Evolutionary conservation across 805 yeast species (phyloP).

Genomic region (Teunomyces panamensis): DNA sequence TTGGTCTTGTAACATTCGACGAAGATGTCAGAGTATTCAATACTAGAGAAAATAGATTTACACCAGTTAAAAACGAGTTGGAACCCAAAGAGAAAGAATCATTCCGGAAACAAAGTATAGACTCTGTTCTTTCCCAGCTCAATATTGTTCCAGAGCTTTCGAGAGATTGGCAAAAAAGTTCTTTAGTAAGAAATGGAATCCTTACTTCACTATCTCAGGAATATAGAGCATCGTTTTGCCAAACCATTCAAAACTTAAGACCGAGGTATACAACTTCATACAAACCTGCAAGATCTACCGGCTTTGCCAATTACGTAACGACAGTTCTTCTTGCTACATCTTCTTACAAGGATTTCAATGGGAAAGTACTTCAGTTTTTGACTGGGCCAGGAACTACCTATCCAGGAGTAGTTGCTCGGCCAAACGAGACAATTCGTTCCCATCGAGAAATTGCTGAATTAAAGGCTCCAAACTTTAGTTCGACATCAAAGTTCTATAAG

Average conservation of each 20-base stretch:
- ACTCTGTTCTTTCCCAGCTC: slow-evolving; percentile 2
- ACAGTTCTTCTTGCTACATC: slow-evolving; percentile 18
- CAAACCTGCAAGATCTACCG: slow-evolving; percentile 35
- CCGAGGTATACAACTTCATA: slow-evolving; percentile 24
- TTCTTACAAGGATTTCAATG: slow-evolving; percentile 21
- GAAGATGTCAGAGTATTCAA: slow-evolving; percentile 25
- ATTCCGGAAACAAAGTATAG: slow-evolving; percentile 3
- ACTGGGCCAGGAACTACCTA: slow-evolving; percentile 38
- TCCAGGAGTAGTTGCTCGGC: slow-evolving; percentile 33
- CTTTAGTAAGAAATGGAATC: slow-evolving; percentile 8
- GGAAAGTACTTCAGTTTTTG: slow-evolving; percentile 27
- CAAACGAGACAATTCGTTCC: slow-evolving; percentile 24
- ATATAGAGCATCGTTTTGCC: slow-evolving; percentile 7
- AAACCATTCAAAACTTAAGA: slow-evolving; percentile 11
- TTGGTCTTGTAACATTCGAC: slow-evolving; percentile 29
- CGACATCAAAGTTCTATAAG: slow-evolving; percentile 28
- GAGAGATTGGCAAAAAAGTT: slow-evolving; percentile 10
- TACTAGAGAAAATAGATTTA: neutral
- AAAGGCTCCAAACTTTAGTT: slow-evolving; percentile 22
- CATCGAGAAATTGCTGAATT: slow-evolving; percentile 34
- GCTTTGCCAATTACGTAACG: slow-evolving; percentile 29
- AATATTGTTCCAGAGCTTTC: neutral
- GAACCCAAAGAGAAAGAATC: slow-evolving; percentile 3
- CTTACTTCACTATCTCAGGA: slow-evolving; percentile 8
- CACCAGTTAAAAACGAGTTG: neutral